Conservation (phyloP, 1,284 basidiomycete species). For the Agaricales sp. region DNA sequence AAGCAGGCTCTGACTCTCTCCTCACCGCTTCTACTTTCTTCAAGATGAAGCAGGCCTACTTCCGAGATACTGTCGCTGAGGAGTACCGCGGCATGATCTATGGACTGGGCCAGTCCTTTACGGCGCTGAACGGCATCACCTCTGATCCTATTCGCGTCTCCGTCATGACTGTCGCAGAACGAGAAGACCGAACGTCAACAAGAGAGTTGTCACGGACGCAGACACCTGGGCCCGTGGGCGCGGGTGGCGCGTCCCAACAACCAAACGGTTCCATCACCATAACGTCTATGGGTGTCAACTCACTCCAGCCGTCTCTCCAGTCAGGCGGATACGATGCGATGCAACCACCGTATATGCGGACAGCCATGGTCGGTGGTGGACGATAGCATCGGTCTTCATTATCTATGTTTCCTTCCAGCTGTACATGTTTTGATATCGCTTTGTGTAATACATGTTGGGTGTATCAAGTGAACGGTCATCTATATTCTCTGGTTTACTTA, state of each 20-base stretch:
- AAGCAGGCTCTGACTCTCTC: slow-evolving; percentile 93
- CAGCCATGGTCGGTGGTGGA: slow-evolving; percentile 50
- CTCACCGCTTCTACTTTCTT: slow-evolving; percentile 93
- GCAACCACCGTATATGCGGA: slow-evolving; percentile 53
- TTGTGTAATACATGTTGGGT: slow-evolving; percentile 12
- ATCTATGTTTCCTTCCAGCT: slow-evolving; percentile 14
- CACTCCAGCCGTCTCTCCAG: slow-evolving; percentile 37
- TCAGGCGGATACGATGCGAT: slow-evolving; percentile 49
- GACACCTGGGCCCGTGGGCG: slow-evolving; percentile 36
- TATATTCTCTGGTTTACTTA: slow-evolving; percentile 6
- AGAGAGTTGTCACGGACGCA: slow-evolving; percentile 32
- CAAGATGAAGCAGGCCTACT: slow-evolving; percentile 90
- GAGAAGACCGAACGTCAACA: slow-evolving; percentile 52
- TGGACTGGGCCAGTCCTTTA: slow-evolving; percentile 69
- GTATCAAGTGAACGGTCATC: slow-evolving; percentile 9
- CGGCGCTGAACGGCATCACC: slow-evolving; percentile 48
- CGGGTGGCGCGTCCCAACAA: slow-evolving; percentile 25
- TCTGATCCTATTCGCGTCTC: neutral
- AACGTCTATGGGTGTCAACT: slow-evolving; percentile 35
- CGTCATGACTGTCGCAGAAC: slow-evolving; percentile 54
- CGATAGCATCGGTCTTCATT: slow-evolving; percentile 29
- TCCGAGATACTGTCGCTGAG: slow-evolving; percentile 80
- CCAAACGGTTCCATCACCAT: slow-evolving; percentile 21
- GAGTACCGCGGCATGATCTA: slow-evolving; percentile 73
- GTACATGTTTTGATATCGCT: slow-evolving; percentile 16